phyloP scores from a whole-genome alignment of 2,329 filamentous ascomycete species.

The Exophiala mesophila region DNA sequence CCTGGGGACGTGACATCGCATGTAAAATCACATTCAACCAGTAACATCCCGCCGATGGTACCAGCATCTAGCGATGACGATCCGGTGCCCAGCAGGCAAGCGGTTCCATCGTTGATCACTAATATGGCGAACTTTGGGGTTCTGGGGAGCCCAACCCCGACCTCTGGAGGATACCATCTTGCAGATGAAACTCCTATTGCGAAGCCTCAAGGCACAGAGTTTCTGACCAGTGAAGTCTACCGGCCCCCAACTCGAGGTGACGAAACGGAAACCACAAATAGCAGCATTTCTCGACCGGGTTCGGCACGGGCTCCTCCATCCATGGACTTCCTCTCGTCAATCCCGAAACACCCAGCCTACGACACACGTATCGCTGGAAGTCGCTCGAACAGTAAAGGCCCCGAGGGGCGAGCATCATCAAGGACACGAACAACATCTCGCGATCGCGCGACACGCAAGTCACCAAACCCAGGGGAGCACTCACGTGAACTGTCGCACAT shows the following conservation, averaged over 20 bases:
- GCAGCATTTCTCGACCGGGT: slow-evolving; percentile 5
- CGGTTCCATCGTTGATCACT: slow-evolving; percentile 53
- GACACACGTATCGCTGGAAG: slow-evolving; percentile 30
- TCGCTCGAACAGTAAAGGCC: slow-evolving; percentile 38
- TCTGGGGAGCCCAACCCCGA: slow-evolving; percentile 61
- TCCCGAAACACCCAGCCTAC: slow-evolving; percentile 26
- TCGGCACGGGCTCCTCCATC: slow-evolving; percentile 15
- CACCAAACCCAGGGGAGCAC: not conserved
- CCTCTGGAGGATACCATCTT: slow-evolving; percentile 67
- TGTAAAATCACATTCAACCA: slow-evolving; percentile 35
- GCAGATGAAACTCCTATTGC: slow-evolving; percentile 47
- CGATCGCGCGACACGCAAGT: slow-evolving; percentile 23
- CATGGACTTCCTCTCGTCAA: slow-evolving; percentile 18
- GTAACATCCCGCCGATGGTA: slow-evolving; percentile 28
- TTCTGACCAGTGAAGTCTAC: slow-evolving; percentile 35
- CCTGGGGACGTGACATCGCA: slow-evolving; percentile 51
- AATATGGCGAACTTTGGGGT: slow-evolving; percentile 7
- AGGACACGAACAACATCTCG: slow-evolving; percentile 46
- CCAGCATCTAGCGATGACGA: slow-evolving; percentile 42
- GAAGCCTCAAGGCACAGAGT: slow-evolving; percentile 48
- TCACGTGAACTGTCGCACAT: slow-evolving; percentile 6
- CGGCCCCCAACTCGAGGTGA: slow-evolving; percentile 31
- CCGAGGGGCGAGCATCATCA: slow-evolving; percentile 45
- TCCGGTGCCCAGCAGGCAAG: slow-evolving; percentile 33
- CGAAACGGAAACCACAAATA: not conserved